Evolutionary conservation across 768 basidiomycete species (phyloP).

Genomic region (Clitopilus hobsonii): DNA sequence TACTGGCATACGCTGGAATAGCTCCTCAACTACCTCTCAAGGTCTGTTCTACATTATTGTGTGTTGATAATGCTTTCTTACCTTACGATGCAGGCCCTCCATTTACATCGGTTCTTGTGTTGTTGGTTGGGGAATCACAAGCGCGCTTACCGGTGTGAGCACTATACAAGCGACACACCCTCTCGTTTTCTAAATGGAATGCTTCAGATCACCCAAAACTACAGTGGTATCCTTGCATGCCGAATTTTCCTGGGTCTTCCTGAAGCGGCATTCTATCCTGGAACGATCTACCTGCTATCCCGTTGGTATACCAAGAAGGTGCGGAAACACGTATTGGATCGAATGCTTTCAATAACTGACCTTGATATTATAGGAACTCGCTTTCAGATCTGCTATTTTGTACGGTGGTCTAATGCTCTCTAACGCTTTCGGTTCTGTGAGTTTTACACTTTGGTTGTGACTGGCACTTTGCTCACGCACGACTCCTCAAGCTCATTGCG

Average conservation of each 20-base stretch:
- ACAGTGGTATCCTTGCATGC: conserved; percentile 48
- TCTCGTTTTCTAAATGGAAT: neutral
- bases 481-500: conserved; percentile 50
- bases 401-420: conserved; percentile 58
- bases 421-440: conserved; percentile 63
- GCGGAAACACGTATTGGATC: neutral
- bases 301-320: conserved; percentile 59
- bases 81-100: conserved; percentile 40
- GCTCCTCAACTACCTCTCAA: conserved; percentile 51
- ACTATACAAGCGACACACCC: neutral
- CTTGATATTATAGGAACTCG: conserved; percentile 46
- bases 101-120: conserved; percentile 59
- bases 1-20: too few relatives aligned
- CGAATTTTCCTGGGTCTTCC: conserved; percentile 62
- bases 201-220: conserved; percentile 47
- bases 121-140: conserved; percentile 59
- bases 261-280: conserved; percentile 67
- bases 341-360: conserved; percentile 2
- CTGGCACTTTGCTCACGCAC: neutral
- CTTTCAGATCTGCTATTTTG: conserved; percentile 57
- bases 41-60: conserved; percentile 25
- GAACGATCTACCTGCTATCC: conserved; percentile 42
- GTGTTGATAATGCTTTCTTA: neutral
- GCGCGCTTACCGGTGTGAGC: conserved; percentile 56
- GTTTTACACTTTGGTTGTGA: conserved; percentile 11